Conservation (phyloP, 495 filamentous ascomycete species). For the Tuber umbilicatum region DNA sequence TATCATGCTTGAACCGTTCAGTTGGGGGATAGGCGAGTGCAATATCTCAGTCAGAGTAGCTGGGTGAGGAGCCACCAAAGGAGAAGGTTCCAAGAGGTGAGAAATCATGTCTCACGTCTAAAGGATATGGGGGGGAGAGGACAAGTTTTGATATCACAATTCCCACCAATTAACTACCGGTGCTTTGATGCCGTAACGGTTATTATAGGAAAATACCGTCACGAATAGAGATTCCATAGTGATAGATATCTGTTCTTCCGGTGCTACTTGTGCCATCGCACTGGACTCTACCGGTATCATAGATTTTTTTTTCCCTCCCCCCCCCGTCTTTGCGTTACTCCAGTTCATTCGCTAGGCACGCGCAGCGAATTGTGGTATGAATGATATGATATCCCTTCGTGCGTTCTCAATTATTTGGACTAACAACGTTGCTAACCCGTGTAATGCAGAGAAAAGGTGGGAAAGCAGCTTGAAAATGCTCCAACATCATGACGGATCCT, state of each 20-base stretch:
- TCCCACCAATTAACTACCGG: background rate
- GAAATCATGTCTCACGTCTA: background rate
- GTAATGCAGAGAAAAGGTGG: too few species aligned
- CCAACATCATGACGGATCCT: background rate
- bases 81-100: background rate
- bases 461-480: too few species aligned
- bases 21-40: background rate
- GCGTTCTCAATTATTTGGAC: too few species aligned
- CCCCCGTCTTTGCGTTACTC: too few species aligned
- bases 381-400: too few species aligned
- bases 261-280: too few species aligned
- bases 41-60: background rate
- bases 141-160: background rate
- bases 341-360: too few species aligned
- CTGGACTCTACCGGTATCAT: too few species aligned
- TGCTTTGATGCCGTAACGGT: background rate
- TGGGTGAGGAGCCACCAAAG: background rate
- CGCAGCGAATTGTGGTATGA: too few species aligned
- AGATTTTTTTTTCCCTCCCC: background rate
- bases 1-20: background rate
- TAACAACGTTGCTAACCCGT: too few species aligned
- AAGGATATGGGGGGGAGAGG: background rate
- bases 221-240: background rate
- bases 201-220: background rate
- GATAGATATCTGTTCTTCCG: background rate